Base-by-base conservation (phyloP, 2,329 filamentous ascomycete genomes). In the Exutisphaerella laricina region DNA sequence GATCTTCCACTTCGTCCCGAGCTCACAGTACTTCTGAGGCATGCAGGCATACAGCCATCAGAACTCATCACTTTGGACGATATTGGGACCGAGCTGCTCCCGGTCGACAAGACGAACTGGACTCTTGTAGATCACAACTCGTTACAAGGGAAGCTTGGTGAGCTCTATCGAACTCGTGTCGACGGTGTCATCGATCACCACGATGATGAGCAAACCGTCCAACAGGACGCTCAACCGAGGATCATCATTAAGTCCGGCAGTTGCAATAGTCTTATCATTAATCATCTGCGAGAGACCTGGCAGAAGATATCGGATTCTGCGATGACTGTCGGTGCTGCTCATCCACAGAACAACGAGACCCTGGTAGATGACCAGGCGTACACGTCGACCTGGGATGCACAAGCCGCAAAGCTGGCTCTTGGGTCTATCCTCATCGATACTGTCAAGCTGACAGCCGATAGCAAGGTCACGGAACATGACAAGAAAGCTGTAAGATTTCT, bases 51-150 rank as follows among this genome's bases (percentile, higher is more conserved):
- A 3, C 61, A 70, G 1, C 64, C 74, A 2, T 67, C 69, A 4
- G 80, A 88, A 49, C 70, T 92, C 0, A 72, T 88, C 43, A 89
- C 77, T 0, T 64, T 81, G 3, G 72, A 75, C 48, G 79, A 83
- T 50, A 60, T 82, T 1, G 70, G 71, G 1, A 41, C 55, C 21
- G 35, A 42, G 14, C 52, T 56, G 41, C 59, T 84, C 8, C 55
- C 62, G 0, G 70, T 78, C 0, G 70, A 74, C 18, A 74, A 78
- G 34, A 82, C 83, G 1, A 70, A 69, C 37, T 88, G 84, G 84
- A 66, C 87, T 13, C 70, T 92, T 1, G 84, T 92, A 3, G 86
- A 92, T 65, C 87, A 92, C 69, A 92, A 92, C 59, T 73, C 70
- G 1, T 69, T 87, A 35, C 82, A 82, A 4, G 84, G 84, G 0